Evolutionary conservation across 208 protist species (phyloP).

Genomic region (Trichomonas gallinae): DNA sequence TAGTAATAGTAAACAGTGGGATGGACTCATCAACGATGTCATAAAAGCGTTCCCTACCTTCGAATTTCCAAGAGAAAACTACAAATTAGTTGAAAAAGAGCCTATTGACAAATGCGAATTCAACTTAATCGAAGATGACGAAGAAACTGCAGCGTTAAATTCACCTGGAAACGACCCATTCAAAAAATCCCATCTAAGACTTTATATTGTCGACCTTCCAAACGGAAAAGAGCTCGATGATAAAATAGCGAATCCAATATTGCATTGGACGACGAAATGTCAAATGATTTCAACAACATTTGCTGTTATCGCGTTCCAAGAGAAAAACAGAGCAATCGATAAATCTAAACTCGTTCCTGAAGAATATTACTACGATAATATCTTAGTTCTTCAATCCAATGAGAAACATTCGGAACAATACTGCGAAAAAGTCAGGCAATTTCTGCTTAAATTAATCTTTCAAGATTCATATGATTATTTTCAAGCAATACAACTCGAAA

Average conservation of each 20-base stretch:
- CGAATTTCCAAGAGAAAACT: neutral
- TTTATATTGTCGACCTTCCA: neutral
- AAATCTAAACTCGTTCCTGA: neutral
- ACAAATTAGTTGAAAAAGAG: neutral
- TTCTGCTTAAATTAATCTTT: neutral
- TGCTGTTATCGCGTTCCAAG: neutral
- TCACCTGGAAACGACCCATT: neutral
- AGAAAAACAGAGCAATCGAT: neutral
- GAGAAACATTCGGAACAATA: neutral
- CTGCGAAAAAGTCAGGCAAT: neutral
- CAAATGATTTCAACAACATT: neutral
- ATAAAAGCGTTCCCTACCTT: neutral
- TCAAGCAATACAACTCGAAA: neutral
- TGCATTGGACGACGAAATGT: neutral
- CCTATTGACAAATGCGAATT: neutral
- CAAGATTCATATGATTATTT: neutral
- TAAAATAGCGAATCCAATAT: neutral
- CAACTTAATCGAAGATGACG: neutral
- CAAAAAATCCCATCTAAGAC: neutral
- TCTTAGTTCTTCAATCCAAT: neutral
- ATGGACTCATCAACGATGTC: neutral
- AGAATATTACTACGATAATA: neutral
- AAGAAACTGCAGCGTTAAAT: neutral
- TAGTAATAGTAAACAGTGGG: neutral
- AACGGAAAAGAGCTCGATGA: neutral